Evolutionary conservation across 2,329 filamentous ascomycete species (phyloP).

Genomic region (Neopestalotiopsis clavispora): DNA sequence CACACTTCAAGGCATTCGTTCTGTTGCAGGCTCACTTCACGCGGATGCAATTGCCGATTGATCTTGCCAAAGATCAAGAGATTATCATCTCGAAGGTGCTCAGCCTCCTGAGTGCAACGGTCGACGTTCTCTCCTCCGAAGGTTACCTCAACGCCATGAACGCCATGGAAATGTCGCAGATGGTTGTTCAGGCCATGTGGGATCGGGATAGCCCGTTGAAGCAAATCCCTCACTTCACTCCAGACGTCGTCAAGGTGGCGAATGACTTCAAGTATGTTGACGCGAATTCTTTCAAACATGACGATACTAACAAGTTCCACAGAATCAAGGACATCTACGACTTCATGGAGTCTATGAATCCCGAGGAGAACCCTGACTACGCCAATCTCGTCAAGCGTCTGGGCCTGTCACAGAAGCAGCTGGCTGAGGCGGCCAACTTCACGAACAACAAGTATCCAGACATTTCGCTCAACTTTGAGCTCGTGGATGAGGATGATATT

Average conservation of each 20-base stretch:
- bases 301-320: conserved; percentile 29
- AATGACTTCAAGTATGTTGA: conserved; percentile 73
- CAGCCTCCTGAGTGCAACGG: conserved; percentile 86
- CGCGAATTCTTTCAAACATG: not conserved
- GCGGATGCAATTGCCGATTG: conserved; percentile 93
- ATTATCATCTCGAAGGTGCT: conserved; percentile 83
- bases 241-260: conserved; percentile 81
- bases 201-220: conserved; percentile 95
- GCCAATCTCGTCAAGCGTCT: conserved; percentile 77
- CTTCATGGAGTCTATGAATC: conserved; percentile 99
- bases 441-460: conserved; percentile 97
- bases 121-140: conserved; percentile 94
- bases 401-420: conserved; percentile 78
- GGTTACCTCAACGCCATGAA: conserved; percentile 97
- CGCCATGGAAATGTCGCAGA: conserved; percentile 99
- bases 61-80: conserved; percentile 95
- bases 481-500: conserved; percentile 81
- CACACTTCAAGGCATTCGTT: conserved; percentile 98
- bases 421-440: conserved; percentile 89
- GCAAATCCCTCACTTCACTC: conserved; percentile 94
- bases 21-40: conserved; percentile 97
- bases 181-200: conserved; percentile 99
- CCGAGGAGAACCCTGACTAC: conserved; percentile 87
- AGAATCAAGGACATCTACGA: conserved; percentile 94
- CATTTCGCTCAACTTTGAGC: conserved; percentile 86